Evolutionary conservation across 768 basidiomycete species (phyloP), one percentile per base, ranked within the genome.

Genomic region (Macrocybe gigantea): DNA sequence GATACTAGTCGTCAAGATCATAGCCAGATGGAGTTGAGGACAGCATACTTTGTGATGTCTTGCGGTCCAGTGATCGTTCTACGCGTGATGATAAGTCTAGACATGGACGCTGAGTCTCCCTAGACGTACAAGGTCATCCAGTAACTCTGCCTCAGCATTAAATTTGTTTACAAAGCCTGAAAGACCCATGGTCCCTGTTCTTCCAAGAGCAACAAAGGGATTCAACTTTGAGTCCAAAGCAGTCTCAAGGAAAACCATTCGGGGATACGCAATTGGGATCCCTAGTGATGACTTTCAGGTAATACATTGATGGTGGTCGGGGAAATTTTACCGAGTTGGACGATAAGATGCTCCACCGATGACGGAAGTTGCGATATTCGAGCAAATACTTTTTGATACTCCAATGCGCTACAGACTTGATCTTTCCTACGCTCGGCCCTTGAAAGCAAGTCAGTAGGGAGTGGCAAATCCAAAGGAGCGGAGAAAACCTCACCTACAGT

Each of bases 51-150:
- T 91, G 61, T 92, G 89, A 4, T 62, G 60, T 47, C 82, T 82
- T 31, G 89, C 80, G 5, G 92, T 94, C 93, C 93, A 94, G 57
- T 94, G 92, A 60, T 95, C 92, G 54, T 93, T 93, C 83, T 89
- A 33, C 7, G 8, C 6, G 12, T 6, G 41, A 7, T 33, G 6
- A 5, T 12, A 10, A 13, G 6, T 14, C 32, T 12, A 41, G 15
- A 13, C 22, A 41, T 13, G 12, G 9, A 6, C 41, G 15, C 6
- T 12, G 13, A 12, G 7, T 41, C 41, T n/a, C 32, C 44, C 38
- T 44, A 41, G 6, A 58, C 75, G 33, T 52, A 86, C 88, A 65
- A 94, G 70, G 67, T 99, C 95, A 65, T 98, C 95, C 47, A 97
- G 74, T 30, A 99, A 68, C 65, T 98, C 96, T 0, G 93, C 88